phyloP scores from a whole-genome alignment of 768 basidiomycete species.

The Termitomyces sp. region DNA sequence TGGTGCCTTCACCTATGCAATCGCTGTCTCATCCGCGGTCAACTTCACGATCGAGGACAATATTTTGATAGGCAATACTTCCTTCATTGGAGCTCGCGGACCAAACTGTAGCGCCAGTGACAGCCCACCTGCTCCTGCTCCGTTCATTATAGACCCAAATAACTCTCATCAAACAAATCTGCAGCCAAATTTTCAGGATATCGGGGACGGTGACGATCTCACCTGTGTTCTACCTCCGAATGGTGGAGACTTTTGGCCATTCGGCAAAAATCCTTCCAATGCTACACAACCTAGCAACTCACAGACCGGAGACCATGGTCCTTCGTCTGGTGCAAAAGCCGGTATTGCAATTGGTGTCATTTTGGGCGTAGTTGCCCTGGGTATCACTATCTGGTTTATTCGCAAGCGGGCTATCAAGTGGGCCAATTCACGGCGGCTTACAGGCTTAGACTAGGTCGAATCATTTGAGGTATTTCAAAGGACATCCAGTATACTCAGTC shows the following conservation, averaged over 20 bases:
- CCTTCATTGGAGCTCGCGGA: slow-evolving; percentile 66
- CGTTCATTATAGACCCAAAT: slow-evolving; percentile 52
- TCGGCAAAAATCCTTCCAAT: slow-evolving; percentile 43
- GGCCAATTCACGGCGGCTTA: slow-evolving; percentile 15
- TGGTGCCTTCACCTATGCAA: slow-evolving; percentile 70
- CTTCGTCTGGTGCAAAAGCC: slow-evolving; percentile 6
- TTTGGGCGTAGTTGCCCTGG: slow-evolving; percentile 36
- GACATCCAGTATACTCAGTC: not conserved
- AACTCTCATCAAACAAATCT: slow-evolving; percentile 33
- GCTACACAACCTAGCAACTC: slow-evolving; percentile 2
- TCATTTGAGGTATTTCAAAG: not conserved
- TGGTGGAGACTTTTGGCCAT: slow-evolving; percentile 72
- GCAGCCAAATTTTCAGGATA: slow-evolving; percentile 47
- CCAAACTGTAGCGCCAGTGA: slow-evolving; percentile 54
- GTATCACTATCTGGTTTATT: slow-evolving; percentile 36
- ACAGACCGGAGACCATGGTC: slow-evolving; percentile 9
- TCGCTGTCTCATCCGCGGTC: slow-evolving; percentile 55
- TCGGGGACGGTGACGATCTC: slow-evolving; percentile 49
- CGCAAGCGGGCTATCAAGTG: slow-evolving; percentile 41
- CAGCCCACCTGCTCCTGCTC: slow-evolving; percentile 43
- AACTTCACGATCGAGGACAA: slow-evolving; percentile 69
- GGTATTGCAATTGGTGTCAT: slow-evolving; percentile 46
- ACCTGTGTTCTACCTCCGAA: slow-evolving; percentile 65
- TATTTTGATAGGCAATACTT: slow-evolving; percentile 57
- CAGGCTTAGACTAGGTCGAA: slow-evolving; percentile 12